A percentile compares a stretch with the other conserved stretches of the same genome.
phyloP scores from a whole-genome alignment of 257 asterid species.

The Parsonsia alboflavescens region DNA sequence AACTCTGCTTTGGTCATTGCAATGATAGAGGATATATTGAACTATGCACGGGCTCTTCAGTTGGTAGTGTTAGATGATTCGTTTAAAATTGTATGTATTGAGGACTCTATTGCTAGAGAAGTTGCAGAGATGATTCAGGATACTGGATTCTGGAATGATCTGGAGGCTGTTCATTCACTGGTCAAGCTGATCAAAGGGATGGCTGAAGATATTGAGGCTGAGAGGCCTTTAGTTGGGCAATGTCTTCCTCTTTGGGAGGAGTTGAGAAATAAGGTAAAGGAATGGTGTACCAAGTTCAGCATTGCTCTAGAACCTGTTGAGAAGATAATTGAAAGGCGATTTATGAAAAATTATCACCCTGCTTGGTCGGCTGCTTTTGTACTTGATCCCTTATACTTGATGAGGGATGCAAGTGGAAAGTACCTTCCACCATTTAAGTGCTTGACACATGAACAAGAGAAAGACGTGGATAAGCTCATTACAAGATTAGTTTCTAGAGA shows the following conservation, averaged over 20 bases:
- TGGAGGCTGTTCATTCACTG: constrained; percentile 65
- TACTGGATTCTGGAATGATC: constrained; percentile 62
- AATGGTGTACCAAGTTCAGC: constrained; percentile 62
- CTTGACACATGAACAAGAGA: constrained; percentile 71
- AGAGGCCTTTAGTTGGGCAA: constrained; percentile 71
- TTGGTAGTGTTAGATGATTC: constrained; percentile 57
- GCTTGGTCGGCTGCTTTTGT: constrained; percentile 89
- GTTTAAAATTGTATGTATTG: constrained; percentile 44
- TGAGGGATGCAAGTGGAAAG: constrained; percentile 65
- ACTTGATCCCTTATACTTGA: constrained; percentile 69
- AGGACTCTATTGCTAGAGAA: constrained; percentile 48
- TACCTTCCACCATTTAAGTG: constrained; percentile 81
- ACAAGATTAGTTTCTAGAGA: constrained; percentile 59
- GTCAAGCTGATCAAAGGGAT: constrained; percentile 52
- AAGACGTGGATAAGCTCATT: constrained; percentile 66
- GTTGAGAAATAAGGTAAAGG: constrained; percentile 47
- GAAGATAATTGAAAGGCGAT: constrained; percentile 50
- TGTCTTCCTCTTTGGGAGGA: constrained; percentile 90
- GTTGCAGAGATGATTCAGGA: constrained; percentile 50
- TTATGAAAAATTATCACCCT: constrained; percentile 64
- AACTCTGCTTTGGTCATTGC: constrained; percentile 38
- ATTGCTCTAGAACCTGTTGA: constrained; percentile 48
- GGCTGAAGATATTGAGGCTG: constrained; percentile 66
- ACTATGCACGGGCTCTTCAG: constrained; percentile 54
- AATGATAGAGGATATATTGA: constrained; percentile 69